Conservation (phyloP, 2,329 filamentous ascomycete species). For the Aspergillus brasiliensis region DNA sequence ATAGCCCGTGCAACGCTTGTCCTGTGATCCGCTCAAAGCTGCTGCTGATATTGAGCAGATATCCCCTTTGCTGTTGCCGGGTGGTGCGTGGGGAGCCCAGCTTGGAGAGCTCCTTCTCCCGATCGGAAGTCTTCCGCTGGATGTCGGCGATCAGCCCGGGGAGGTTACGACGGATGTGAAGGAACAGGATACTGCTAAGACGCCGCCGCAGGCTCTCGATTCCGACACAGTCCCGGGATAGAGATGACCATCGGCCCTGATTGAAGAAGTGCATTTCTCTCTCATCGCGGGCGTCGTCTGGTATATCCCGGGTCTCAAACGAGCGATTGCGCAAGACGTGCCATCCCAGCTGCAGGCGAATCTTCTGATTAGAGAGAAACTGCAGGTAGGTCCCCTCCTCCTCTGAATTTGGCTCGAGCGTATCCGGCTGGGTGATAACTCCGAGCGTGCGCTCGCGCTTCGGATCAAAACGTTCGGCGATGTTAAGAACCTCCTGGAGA, state of each 20-base stretch:
- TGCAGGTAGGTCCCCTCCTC: constrained; percentile 38
- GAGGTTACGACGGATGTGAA: constrained; percentile 31
- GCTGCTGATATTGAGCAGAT: constrained; percentile 38
- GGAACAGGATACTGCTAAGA: constrained; percentile 40
- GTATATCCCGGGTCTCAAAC: constrained; percentile 35
- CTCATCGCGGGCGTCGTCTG: constrained; percentile 32
- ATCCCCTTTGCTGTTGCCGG: constrained; percentile 29
- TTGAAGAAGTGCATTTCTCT: constrained; percentile 39
- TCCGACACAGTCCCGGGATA: constrained; percentile 33
- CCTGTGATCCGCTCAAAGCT: constrained; percentile 42
- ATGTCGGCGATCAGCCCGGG: constrained; percentile 42
- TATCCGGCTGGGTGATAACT: constrained; percentile 53
- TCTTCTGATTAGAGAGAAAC: constrained; percentile 45
- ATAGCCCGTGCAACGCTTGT: constrained; percentile 46
- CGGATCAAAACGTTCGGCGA: constrained; percentile 41
- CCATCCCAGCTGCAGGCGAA: constrained; percentile 51
- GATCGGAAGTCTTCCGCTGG: constrained; percentile 35
- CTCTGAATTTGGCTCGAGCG: constrained; percentile 37
- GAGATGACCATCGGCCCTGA: constrained; percentile 26
- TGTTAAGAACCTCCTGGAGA: constrained; percentile 60
- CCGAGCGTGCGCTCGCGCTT: constrained; percentile 42
- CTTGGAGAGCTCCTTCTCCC: constrained; percentile 29
- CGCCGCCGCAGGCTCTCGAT: constrained; percentile 40
- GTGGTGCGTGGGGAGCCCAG: constrained; percentile 29
- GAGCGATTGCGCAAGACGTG: constrained; percentile 51